Evolutionary conservation across 2,329 filamentous ascomycete genomes (phyloP).

Genomic region (Cryoendolithus antarcticus): DNA sequence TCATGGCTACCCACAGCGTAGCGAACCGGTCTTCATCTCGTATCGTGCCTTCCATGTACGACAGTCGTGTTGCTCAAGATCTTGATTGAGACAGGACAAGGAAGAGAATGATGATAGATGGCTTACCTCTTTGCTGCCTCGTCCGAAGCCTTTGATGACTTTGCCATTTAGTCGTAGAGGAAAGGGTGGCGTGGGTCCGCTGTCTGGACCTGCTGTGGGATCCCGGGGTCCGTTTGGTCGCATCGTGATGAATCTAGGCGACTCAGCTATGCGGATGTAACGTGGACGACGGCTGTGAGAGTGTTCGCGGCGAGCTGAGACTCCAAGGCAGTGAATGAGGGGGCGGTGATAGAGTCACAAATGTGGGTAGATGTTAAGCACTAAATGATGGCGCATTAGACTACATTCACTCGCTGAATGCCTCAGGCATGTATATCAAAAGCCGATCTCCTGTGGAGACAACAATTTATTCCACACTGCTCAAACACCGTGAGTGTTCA

Average conservation of each 20-base stretch:
- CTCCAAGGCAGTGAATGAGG: no score
- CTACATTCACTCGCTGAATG: no score
- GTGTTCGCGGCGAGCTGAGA: no score
- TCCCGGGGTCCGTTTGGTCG: slow-evolving; percentile 46
- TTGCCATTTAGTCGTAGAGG: slow-evolving; percentile 73
- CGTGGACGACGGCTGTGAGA: neutral
- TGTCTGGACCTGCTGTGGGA: slow-evolving; percentile 57
- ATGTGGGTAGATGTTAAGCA: no score
- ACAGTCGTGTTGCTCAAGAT: neutral
- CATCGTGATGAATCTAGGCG: slow-evolving; percentile 9
- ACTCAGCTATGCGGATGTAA: neutral
- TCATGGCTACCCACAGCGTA: neutral
- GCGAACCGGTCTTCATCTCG: no score
- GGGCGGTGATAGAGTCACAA: no score
- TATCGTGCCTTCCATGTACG: neutral
- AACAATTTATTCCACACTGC: no score
- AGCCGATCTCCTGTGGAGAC: no score
- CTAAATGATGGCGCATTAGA: no score
- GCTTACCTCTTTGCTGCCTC: slow-evolving; percentile 76
- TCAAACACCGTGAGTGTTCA: no score
- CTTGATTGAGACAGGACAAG: neutral
- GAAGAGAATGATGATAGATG: neutral
- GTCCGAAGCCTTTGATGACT: slow-evolving; percentile 85
- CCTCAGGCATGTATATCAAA: no score
- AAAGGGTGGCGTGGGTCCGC: slow-evolving; percentile 65